Conservation (phyloP, 2,329 filamentous ascomycete genomes). For the Phoma herbarum region DNA sequence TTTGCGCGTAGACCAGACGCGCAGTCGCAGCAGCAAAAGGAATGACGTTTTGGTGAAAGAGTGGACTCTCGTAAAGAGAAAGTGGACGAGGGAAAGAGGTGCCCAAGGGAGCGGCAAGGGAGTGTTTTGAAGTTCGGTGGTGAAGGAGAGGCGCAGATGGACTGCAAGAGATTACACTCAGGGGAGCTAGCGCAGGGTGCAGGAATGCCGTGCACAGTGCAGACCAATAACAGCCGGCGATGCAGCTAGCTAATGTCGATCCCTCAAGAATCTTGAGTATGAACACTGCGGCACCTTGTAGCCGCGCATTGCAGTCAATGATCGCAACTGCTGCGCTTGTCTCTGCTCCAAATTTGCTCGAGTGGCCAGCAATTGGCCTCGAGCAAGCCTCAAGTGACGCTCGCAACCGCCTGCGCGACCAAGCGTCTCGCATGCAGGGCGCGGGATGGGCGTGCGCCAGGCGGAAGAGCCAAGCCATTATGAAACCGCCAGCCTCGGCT, state of each 20-base stretch:
- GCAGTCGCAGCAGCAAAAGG: slow-evolving; percentile 32
- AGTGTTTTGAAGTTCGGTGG: slow-evolving; percentile 39
- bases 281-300: slow-evolving; percentile 13
- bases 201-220: slow-evolving; percentile 23
- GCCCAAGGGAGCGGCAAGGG: slow-evolving; percentile 36
- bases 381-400: slow-evolving; percentile 14
- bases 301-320: not conserved
- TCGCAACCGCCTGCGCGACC: slow-evolving; percentile 21
- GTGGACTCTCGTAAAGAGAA: slow-evolving; percentile 40
- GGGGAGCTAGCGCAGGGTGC: slow-evolving; percentile 27
- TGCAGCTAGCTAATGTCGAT: slow-evolving; percentile 34
- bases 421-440: slow-evolving; percentile 30
- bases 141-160: slow-evolving; percentile 39
- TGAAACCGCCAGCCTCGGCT: slow-evolving; percentile 23
- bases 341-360: slow-evolving; percentile 3
- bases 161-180: slow-evolving; percentile 27
- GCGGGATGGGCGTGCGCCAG: slow-evolving; percentile 25
- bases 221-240: slow-evolving; percentile 17
- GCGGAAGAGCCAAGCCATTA: slow-evolving; percentile 15
- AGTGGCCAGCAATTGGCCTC: slow-evolving; percentile 14
- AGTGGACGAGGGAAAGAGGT: slow-evolving; percentile 18
- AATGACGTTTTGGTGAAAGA: slow-evolving; percentile 37
- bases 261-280: slow-evolving; percentile 12
- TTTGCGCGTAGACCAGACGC: slow-evolving; percentile 50
- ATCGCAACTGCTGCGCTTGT: slow-evolving; percentile 4